Evolutionary conservation across 495 filamentous ascomycete species (phyloP).

Genomic region (Penicillium cinerascens): DNA sequence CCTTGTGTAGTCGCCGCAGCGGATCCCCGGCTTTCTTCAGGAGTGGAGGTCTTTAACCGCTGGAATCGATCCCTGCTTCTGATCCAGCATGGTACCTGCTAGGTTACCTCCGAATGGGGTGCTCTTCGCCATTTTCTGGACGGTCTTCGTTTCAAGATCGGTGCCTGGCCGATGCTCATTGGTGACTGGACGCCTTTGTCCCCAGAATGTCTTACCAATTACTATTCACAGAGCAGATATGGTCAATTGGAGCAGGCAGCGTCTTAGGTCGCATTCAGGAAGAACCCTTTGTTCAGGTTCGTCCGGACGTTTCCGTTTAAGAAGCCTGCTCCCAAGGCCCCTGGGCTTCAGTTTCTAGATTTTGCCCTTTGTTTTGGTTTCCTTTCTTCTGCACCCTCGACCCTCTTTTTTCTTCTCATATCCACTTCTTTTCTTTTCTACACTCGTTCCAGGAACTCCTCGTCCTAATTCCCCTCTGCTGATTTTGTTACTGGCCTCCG

Average conservation of each 20-base stretch:
- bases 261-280: too few relatives aligned
- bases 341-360: background rate
- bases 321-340: background rate
- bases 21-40: too few relatives aligned
- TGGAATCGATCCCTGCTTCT: background rate
- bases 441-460: slow-evolving; percentile 15
- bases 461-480: slow-evolving; percentile 1
- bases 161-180: slow-evolving; percentile 8
- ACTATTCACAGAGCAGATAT: background rate
- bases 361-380: slow-evolving; percentile 8
- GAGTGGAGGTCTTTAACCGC: background rate
- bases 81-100: background rate
- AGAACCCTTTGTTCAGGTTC: background rate
- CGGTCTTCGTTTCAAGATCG: slow-evolving; percentile 13
- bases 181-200: slow-evolving; percentile 6
- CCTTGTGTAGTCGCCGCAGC: background rate
- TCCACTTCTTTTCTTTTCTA: slow-evolving; percentile 27
- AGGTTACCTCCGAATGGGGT: background rate
- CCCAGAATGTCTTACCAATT: slow-evolving; percentile 18
- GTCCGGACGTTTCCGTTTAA: background rate
- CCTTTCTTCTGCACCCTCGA: background rate
- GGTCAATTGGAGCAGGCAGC: background rate
- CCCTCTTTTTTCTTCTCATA: slow-evolving; percentile 30
- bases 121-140: background rate
- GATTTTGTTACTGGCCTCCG: background rate